phyloP scores from a whole-genome alignment of 2,329 filamentous ascomycete species.

The Fusarium torulosum region DNA sequence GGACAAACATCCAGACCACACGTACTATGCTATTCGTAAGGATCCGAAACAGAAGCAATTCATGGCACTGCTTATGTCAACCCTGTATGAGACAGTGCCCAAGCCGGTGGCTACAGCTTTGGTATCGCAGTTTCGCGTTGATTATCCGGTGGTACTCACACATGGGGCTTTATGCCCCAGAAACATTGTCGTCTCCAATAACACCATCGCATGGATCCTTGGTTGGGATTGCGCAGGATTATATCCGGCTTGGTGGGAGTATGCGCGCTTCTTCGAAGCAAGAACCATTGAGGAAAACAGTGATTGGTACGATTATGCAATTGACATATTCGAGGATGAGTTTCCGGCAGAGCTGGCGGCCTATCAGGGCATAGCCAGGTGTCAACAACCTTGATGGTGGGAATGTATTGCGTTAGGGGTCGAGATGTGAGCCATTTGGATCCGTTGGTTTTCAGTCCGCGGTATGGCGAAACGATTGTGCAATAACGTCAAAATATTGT shows the following conservation, averaged over 20 bases:
- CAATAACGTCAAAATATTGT: background rate
- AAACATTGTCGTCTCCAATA: conserved; percentile 49
- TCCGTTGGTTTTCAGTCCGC: background rate
- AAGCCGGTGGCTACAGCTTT: conserved; percentile 39
- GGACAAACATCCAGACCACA: conserved; percentile 47
- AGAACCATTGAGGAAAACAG: conserved; percentile 44
- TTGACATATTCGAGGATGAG: conserved; percentile 46
- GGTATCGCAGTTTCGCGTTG: conserved; percentile 31
- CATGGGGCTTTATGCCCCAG: conserved; percentile 48
- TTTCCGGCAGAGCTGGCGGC: conserved; percentile 47
- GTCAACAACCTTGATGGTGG: conserved; percentile 41
- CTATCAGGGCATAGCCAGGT: conserved; percentile 51
- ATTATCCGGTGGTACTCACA: conserved; percentile 39
- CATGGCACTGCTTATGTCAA: conserved; percentile 47
- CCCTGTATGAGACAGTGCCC: conserved; percentile 46
- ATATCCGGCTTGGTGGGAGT: conserved; percentile 54
- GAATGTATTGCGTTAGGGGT: background rate
- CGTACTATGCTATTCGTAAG: conserved; percentile 48
- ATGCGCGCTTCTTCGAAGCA: conserved; percentile 53
- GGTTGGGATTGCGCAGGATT: conserved; percentile 52
- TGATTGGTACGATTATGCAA: conserved; percentile 52
- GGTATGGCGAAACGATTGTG: background rate
- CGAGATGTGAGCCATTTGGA: background rate
- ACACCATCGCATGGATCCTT: conserved; percentile 43
- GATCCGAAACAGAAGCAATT: conserved; percentile 35